Percentiles rank a stretch among this genome's conserved stretches.
These are phyloP conservation scores for Triglochin maritima DNA, from an alignment of 106 monocot species.

Conservation along the genomic window DNA sequence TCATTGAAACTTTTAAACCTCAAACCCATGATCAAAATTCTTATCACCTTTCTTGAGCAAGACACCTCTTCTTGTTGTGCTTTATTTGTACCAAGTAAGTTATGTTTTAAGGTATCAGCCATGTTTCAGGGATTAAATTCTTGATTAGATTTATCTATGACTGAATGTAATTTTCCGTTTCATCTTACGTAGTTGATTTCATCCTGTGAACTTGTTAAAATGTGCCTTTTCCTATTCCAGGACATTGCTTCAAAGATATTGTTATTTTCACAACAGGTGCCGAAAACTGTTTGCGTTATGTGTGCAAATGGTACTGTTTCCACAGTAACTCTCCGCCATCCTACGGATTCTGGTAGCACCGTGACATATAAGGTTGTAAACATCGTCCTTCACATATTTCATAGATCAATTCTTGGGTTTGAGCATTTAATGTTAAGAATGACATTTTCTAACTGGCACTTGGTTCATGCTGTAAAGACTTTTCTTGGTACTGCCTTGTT, in stretches of 20 bases:
- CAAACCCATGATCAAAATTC: too few species aligned
- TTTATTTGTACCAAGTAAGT: not conserved
- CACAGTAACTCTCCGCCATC: slow-evolving; percentile 34
- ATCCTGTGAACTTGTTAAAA: not conserved
- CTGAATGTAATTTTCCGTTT: not conserved
- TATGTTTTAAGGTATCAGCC: too few species aligned
- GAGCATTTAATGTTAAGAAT: not conserved
- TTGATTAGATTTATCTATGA: not conserved
- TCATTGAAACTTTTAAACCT: too few species aligned
- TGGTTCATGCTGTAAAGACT: not conserved
- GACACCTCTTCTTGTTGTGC: too few species aligned
- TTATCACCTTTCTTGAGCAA: too few species aligned
- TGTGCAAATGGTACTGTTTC: slow-evolving; percentile 56
- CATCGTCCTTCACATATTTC: not conserved
- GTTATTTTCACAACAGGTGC: slow-evolving; percentile 57
- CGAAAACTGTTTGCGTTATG: slow-evolving; percentile 45
- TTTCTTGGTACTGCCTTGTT: not conserved
- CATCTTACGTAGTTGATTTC: not conserved
- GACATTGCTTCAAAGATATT: slow-evolving; percentile 48
- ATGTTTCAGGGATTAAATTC: too few species aligned
- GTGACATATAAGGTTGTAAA: slow-evolving; percentile 7
- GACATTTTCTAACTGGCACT: not conserved
- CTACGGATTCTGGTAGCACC: slow-evolving; percentile 21
- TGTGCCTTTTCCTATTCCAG: slow-evolving; percentile 8
- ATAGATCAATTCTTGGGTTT: not conserved